Evolutionary conservation across 2,329 filamentous ascomycete genomes (phyloP), one percentile per base, ranked within the genome.

Genomic region (Beauveria caledonica): DNA sequence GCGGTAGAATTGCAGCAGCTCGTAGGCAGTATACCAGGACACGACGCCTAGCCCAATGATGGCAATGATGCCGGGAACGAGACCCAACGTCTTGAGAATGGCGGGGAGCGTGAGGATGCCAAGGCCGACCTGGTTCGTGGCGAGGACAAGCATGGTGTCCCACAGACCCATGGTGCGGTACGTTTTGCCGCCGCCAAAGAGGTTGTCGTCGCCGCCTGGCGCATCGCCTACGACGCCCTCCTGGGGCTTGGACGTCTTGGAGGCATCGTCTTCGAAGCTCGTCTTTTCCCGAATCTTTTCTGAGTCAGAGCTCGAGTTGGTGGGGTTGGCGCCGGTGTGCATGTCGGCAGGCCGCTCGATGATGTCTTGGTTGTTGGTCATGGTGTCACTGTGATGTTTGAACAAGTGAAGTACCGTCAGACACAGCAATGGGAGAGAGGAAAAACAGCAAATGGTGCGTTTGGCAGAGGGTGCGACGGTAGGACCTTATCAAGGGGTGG

Each of bases 21-120:
- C 68, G 19, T 71, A 69, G 11, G 87, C 71, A 1, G 72, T 74
- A 63, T 74, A 89, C 17, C 86, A 89, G 66, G 89, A 88, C 2
- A 89, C 73, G 8, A 88, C 80, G 23, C 87, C 76, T 1, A 73
- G 78, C 7, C 86, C 86, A 59, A 89, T 77, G 25, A 87, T 89
- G 69, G 88, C 70, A 63, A 89, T 87, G 60, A 89, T 68, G 39
- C 86, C 86, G 0, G 86, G 86, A 6, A 89, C 81, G 19, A 89
- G 77, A 8, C 86, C 87, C 39, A 89, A 78, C 8, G 86, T 75
- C 5, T 86, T 85, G 71, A 89, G 87, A 0, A 86, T 87, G 71
- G 84, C 86, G 4, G 87, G 87, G 64, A 89, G 87, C 1, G 86
- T 88, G 79, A 90, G 86, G 71, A 75, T 72, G n/a, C 72, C 73